Percentiles rank a stretch among this genome's conserved stretches.
phyloP scores from a whole-genome alignment of 805 yeast genomes.

The Candida verbasci region DNA sequence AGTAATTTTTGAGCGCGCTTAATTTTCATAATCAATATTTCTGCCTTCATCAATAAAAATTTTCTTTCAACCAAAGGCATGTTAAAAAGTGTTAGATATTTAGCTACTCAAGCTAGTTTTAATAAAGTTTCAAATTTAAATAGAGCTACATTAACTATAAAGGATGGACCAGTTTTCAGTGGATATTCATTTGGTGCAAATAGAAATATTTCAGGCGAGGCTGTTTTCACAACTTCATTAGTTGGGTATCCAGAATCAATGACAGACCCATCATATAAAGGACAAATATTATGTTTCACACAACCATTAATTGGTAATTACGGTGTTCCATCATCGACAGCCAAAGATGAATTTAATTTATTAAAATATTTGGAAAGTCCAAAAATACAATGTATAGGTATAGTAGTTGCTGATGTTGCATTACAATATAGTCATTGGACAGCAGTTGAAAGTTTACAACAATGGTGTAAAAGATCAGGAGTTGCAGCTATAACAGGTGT shows the following conservation, averaged over 20 bases:
- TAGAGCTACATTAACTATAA: slow-evolving; percentile 85
- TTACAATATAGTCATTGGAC: slow-evolving; percentile 99
- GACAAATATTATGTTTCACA: slow-evolving; percentile 94
- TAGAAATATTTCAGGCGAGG: slow-evolving; percentile 90
- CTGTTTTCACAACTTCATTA: slow-evolving; percentile 95
- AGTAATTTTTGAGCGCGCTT: slow-evolving; percentile 7
- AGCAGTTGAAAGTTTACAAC: slow-evolving; percentile 90
- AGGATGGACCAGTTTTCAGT: slow-evolving; percentile 88
- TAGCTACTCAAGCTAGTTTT: slow-evolving; percentile 19
- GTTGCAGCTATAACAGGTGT: slow-evolving; percentile 95
- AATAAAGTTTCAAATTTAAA: slow-evolving; percentile 45
- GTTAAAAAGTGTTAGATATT: slow-evolving; percentile 8
- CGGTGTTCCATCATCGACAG: slow-evolving; percentile 89
- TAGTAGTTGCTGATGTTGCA: slow-evolving; percentile 94
- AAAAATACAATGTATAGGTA: slow-evolving; percentile 88
- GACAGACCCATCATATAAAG: slow-evolving; percentile 98
- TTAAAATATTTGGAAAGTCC: slow-evolving; percentile 91
- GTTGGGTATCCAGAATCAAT: slow-evolving; percentile 98
- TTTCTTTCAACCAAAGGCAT: slow-evolving; percentile 3
- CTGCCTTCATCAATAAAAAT: background rate
- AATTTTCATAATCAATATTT: background rate
- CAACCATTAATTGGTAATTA: slow-evolving; percentile 97
- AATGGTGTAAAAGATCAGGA: slow-evolving; percentile 96
- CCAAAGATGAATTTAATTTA: slow-evolving; percentile 77
- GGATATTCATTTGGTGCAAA: slow-evolving; percentile 97